Conservation (phyloP, 1,284 basidiomycete species). For the Agroathelia rolfsii region DNA sequence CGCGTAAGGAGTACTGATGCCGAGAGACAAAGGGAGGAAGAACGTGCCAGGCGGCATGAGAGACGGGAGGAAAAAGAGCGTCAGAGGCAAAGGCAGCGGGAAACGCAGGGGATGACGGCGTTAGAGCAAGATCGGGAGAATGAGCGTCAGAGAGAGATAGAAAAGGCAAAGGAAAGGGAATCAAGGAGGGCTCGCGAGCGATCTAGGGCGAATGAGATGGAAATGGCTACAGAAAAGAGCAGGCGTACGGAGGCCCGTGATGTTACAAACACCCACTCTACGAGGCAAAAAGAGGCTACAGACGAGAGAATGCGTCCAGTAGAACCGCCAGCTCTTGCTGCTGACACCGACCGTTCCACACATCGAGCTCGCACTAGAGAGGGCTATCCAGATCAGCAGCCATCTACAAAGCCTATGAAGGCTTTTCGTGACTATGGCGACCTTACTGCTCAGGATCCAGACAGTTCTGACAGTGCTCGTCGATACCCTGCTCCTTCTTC, state of each 20-base stretch:
- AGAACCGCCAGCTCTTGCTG: too few relatives aligned
- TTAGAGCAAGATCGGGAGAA: slow-evolving; percentile 5
- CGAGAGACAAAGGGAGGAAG: slow-evolving; percentile 4
- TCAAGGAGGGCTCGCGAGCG: slow-evolving; percentile 5
- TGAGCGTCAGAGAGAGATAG: slow-evolving; percentile 12
- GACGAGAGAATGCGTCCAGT: too few relatives aligned
- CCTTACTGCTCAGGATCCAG: too few relatives aligned
- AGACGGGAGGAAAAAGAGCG: slow-evolving; percentile 8
- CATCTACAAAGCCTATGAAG: too few relatives aligned
- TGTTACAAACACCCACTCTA: slow-evolving; percentile 4
- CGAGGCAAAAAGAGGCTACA: slow-evolving; percentile 14
- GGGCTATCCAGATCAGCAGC: too few relatives aligned
- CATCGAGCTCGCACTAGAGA: too few relatives aligned
- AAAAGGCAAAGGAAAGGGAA: slow-evolving; percentile 10
- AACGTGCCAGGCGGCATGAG: too few relatives aligned
- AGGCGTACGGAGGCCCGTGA: slow-evolving; percentile 8
- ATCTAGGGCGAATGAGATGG: slow-evolving; percentile 5
- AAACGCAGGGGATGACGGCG: slow-evolving; percentile 8
- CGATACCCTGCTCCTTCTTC: slow-evolving; percentile 7
- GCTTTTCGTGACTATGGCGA: too few relatives aligned
- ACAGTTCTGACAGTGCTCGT: slow-evolving; percentile 15
- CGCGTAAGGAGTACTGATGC: slow-evolving; percentile 8
- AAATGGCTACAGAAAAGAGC: slow-evolving; percentile 10
- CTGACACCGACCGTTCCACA: too few relatives aligned
- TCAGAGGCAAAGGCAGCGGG: slow-evolving; percentile 9